phyloP scores from a whole-genome alignment of 768 basidiomycete species.

The Phanerochaete sordida region DNA sequence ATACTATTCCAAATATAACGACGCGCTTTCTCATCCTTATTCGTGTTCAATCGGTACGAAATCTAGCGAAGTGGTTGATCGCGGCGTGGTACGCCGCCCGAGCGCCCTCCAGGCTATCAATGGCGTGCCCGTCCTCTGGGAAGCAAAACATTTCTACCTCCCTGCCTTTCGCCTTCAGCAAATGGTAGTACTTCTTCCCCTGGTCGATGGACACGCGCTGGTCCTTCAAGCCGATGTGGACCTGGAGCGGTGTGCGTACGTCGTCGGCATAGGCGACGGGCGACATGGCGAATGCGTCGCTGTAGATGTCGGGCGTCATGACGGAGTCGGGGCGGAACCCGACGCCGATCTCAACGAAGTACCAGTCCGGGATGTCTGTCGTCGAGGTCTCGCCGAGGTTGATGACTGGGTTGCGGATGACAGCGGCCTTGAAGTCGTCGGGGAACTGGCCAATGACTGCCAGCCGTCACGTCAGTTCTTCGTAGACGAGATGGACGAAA shows the following conservation, averaged over 20 bases:
- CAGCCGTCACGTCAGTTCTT: not conserved
- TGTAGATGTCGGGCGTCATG: conserved; percentile 43
- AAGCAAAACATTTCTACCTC: conserved; percentile 59
- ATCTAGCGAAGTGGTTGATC: not conserved
- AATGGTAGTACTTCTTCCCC: conserved; percentile 61
- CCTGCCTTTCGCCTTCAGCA: conserved; percentile 43
- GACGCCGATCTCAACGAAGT: conserved; percentile 37
- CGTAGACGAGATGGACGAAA: not conserved
- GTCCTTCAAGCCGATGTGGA: conserved; percentile 60
- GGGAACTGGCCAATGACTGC: conserved; percentile 64
- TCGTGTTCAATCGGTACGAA: not conserved
- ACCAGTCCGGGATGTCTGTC: conserved; percentile 73
- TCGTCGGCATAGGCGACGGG: conserved; percentile 51
- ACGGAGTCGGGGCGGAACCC: conserved; percentile 32
- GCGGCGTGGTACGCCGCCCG: conserved; percentile 47
- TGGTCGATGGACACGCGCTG: conserved; percentile 61
- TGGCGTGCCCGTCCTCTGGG: conserved; percentile 56
- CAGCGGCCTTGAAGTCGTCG: conserved; percentile 56
- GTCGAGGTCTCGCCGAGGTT: conserved; percentile 51
- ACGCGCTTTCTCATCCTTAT: not conserved
- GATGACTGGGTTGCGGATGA: conserved; percentile 68
- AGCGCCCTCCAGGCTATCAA: conserved; percentile 63
- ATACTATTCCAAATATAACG: not conserved
- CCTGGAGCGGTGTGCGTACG: conserved; percentile 50
- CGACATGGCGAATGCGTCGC: conserved; percentile 43